Evolutionary conservation across 768 basidiomycete species (phyloP).

Genomic region (Phaeolepiota aurea): DNA sequence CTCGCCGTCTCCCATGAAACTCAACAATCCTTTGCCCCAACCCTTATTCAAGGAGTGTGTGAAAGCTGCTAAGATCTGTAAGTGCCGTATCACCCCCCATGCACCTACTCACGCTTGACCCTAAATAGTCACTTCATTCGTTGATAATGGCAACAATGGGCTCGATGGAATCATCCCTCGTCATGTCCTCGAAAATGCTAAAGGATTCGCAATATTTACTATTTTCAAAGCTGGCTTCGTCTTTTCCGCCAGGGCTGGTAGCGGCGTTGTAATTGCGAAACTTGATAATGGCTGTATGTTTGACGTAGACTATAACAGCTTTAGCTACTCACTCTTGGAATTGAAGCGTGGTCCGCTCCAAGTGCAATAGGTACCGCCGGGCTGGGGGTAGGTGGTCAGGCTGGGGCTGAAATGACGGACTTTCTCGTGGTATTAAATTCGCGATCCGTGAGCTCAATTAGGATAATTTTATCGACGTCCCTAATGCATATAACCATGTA

Average conservation of each 20-base stretch:
- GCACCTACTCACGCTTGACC: conserved; percentile 4
- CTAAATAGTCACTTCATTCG: conserved; percentile 70
- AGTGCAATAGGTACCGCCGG: conserved; percentile 93
- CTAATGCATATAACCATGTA: no score
- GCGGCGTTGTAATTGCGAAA: conserved; percentile 83
- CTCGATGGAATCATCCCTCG: conserved; percentile 67
- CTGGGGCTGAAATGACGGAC: conserved; percentile 84
- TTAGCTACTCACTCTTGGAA: conserved; percentile 3
- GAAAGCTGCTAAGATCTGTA: conserved; percentile 86
- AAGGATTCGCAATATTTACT: conserved; percentile 86
- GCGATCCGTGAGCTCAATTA: conserved; percentile 42
- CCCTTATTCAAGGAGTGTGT: conserved; percentile 74
- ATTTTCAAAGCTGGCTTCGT: conserved; percentile 70
- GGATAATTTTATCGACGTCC: no score
- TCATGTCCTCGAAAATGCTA: conserved; percentile 39
- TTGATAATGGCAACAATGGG: conserved; percentile 72
- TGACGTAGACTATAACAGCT: conserved; percentile 1
- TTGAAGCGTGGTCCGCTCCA: conserved; percentile 83
- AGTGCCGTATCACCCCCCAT: conserved; percentile 15
- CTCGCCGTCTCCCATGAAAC: conserved; percentile 25
- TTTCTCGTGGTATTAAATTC: conserved; percentile 88
- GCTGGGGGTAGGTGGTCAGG: conserved; percentile 78
- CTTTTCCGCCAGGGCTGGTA: conserved; percentile 78
- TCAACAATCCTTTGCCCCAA: conserved; percentile 42
- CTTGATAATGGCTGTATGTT: conserved; percentile 73